Evolutionary conservation across 2,329 filamentous ascomycete species (phyloP).

Genomic region (Colletotrichum cuscutae): DNA sequence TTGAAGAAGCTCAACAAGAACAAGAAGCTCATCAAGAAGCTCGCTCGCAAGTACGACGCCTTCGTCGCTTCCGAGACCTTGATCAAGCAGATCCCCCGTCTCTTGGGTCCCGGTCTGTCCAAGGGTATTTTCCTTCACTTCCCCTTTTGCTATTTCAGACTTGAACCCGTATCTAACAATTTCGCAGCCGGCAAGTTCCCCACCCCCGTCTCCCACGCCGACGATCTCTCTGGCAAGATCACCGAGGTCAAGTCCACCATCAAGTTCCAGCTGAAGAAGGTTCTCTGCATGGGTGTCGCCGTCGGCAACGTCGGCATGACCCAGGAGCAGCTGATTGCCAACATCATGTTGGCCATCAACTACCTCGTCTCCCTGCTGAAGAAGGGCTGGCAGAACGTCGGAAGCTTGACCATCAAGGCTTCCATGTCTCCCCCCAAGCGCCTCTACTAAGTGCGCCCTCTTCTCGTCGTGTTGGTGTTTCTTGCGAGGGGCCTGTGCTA

Average conservation of each 20-base stretch:
- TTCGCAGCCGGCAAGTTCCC: conserved; percentile 96
- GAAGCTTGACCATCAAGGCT: conserved; percentile 99
- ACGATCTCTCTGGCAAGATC: conserved; percentile 95
- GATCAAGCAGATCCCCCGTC: conserved; percentile 99
- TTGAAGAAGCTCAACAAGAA: conserved; percentile 99
- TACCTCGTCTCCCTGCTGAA: conserved; percentile 99
- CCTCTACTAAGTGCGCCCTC: conserved; percentile 78
- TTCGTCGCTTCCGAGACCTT: conserved; percentile 97
- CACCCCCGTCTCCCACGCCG: conserved; percentile 95
- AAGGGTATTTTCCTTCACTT: conserved; percentile 74
- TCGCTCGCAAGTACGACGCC: conserved; percentile 99
- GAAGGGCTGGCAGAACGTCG: conserved; percentile 99
- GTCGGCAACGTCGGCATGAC: conserved; percentile 99
- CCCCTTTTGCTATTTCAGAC: too few species aligned
- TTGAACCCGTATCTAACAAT: conserved; percentile 39
- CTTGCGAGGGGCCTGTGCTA: conserved; percentile 14
- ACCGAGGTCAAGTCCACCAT: conserved; percentile 99
- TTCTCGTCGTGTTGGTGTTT: not conserved
- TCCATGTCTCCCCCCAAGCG: conserved; percentile 99
- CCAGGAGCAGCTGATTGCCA: conserved; percentile 93
- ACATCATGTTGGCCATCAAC: conserved; percentile 99
- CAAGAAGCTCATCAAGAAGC: conserved; percentile 99
- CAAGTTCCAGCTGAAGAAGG: conserved; percentile 99
- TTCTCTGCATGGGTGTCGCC: conserved; percentile 99
- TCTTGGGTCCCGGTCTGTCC: conserved; percentile 97